Evolutionary conservation across 192 early-diverging fungal genomes (phyloP).

Genomic region (Coemansia sp.): DNA sequence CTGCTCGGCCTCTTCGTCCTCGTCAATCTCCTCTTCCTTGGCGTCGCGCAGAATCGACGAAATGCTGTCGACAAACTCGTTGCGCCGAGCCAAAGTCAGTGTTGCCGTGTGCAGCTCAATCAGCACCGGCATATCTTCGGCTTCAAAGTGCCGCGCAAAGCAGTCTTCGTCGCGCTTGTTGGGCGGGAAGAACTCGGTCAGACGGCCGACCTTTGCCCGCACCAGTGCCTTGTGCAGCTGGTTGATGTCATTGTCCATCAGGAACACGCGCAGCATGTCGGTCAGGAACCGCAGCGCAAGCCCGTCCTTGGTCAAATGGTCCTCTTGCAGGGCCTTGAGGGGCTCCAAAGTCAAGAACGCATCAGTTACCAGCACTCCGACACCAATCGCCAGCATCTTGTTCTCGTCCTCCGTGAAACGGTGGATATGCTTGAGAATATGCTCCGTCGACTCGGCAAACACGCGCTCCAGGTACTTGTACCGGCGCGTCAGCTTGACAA

Average conservation of each 20-base stretch:
- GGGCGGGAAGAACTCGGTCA: constrained; percentile 90
- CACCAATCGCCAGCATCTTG: constrained; percentile 74
- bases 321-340: constrained; percentile 79
- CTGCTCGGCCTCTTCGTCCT: constrained; percentile 17
- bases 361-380: constrained; percentile 70
- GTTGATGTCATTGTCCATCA: constrained; percentile 73
- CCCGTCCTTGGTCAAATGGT: constrained; percentile 93
- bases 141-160: constrained; percentile 89
- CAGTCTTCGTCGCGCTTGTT: constrained; percentile 87
- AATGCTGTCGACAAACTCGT: constrained; percentile 61
- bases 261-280: constrained; percentile 74
- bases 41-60: constrained; percentile 62
- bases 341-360: constrained; percentile 71
- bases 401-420: constrained; percentile 79
- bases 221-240: constrained; percentile 72
- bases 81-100: constrained; percentile 67
- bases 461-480: constrained; percentile 90
- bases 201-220: constrained; percentile 65
- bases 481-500: constrained; percentile 86
- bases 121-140: constrained; percentile 85
- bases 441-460: constrained; percentile 82
- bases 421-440: constrained; percentile 88
- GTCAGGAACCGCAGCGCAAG: constrained; percentile 82
- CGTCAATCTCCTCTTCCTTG: constrained; percentile 16
- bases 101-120: constrained; percentile 78